phyloP scores from a whole-genome alignment of 306 rosid species.

The Sicyos baderoa region DNA sequence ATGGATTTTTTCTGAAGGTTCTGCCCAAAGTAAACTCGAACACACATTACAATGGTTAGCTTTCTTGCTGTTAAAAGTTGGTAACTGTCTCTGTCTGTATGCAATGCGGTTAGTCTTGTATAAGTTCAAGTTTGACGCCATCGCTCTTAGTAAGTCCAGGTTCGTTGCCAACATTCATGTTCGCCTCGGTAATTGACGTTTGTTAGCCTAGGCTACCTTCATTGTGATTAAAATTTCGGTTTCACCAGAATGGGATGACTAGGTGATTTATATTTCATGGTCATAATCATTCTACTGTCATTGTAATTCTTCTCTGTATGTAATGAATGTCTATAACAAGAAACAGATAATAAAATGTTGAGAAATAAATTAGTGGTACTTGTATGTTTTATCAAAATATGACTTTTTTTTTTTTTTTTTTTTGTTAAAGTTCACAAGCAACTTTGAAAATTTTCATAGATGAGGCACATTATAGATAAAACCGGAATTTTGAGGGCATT shows the following conservation, averaged over 20 bases:
- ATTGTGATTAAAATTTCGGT: neutral
- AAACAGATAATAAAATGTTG: neutral
- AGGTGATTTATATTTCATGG: slow-evolving; percentile 12
- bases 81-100: neutral
- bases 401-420: no score
- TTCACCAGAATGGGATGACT: neutral
- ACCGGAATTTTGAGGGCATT: no score
- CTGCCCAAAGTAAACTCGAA: neutral
- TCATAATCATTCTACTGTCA: neutral
- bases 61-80: neutral
- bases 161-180: neutral
- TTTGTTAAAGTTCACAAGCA: no score
- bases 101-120: neutral
- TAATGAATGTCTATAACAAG: neutral
- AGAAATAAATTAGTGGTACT: neutral
- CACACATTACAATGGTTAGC: neutral
- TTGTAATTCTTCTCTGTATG: neutral
- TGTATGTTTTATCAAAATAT: no score
- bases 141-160: neutral
- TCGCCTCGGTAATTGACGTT: neutral
- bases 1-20: slow-evolving; percentile 57
- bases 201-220: no score
- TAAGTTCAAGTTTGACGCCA: neutral
- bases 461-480: no score
- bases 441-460: no score